Conservation (phyloP, 176 grass and related monocot species). For the Rhynchospora tenuis region DNA sequence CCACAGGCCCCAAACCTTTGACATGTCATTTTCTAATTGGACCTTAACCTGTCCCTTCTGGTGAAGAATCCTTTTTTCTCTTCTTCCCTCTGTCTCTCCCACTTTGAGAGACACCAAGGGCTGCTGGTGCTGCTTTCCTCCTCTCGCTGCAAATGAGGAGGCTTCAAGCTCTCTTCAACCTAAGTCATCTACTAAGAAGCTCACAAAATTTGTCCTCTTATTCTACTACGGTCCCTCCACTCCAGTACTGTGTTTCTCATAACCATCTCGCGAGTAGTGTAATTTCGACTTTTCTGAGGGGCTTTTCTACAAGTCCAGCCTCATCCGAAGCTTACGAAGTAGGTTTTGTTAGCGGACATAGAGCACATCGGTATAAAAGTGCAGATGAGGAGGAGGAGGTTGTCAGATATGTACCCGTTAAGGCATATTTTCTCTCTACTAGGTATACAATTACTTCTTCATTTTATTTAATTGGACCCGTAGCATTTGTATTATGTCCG, state of each 20-base stretch:
- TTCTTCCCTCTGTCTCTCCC: not conserved
- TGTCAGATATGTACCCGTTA: constrained; percentile 68
- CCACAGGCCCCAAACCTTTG: too few relatives aligned
- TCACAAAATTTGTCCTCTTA: not conserved
- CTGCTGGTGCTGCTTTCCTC: not conserved
- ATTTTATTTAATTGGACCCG: not conserved
- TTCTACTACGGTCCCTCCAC: not conserved
- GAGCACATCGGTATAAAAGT: not conserved
- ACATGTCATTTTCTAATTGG: too few relatives aligned
- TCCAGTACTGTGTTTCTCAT: not conserved
- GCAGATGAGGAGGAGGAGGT: constrained; percentile 45
- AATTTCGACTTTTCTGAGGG: constrained; percentile 7
- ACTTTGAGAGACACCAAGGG: not conserved
- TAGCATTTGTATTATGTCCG: not conserved
- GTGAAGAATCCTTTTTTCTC: too few relatives aligned
- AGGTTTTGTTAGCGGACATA: not conserved
- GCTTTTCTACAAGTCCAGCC: not conserved
- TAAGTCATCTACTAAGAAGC: not conserved
- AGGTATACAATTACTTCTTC: constrained; percentile 28
- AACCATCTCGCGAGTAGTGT: not conserved
- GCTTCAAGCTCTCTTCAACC: constrained; percentile 12
- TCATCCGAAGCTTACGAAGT: not conserved
- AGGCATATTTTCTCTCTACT: constrained; percentile 86
- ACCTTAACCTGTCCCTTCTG: too few relatives aligned
- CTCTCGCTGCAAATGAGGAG: constrained; percentile 3